Evolutionary conservation across 306 rosid genomes (phyloP).

Genomic region (Ziziphus jujuba): DNA sequence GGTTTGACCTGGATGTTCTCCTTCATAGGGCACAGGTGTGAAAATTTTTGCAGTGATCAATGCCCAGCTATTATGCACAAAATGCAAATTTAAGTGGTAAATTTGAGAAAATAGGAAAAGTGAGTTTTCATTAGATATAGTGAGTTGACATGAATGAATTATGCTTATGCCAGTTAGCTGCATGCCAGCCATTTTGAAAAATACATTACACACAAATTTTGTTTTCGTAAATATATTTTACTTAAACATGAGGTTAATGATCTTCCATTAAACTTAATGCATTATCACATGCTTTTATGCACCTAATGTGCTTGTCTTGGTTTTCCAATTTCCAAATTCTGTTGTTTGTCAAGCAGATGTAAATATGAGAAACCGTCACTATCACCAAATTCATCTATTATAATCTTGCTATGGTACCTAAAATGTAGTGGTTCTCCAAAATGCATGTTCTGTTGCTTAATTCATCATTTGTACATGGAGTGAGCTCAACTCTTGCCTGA

Average conservation of each 20-base stretch:
- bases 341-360: conserved; percentile 9
- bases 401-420: neutral
- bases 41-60: neutral
- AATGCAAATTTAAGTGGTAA: no score
- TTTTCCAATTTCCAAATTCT: conserved; percentile 9
- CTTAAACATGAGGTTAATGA: neutral
- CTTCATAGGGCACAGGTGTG: conserved; percentile 93
- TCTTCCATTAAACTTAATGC: neutral
- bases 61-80: neutral
- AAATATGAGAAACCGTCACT: neutral
- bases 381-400: neutral
- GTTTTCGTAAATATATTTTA: no score
- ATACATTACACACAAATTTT: no score
- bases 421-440: neutral
- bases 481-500: conserved; percentile 22
- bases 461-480: neutral
- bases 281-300: neutral
- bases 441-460: neutral
- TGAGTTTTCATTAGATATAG: no score
- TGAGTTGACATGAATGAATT: no score
- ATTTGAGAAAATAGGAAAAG: no score
- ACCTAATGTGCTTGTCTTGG: conserved; percentile 2
- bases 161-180: no score
- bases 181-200: no score
- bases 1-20: conserved; percentile 91